Evolutionary conservation across 2,329 filamentous ascomycete genomes (phyloP).

Genomic region (Penicillium sp.): DNA sequence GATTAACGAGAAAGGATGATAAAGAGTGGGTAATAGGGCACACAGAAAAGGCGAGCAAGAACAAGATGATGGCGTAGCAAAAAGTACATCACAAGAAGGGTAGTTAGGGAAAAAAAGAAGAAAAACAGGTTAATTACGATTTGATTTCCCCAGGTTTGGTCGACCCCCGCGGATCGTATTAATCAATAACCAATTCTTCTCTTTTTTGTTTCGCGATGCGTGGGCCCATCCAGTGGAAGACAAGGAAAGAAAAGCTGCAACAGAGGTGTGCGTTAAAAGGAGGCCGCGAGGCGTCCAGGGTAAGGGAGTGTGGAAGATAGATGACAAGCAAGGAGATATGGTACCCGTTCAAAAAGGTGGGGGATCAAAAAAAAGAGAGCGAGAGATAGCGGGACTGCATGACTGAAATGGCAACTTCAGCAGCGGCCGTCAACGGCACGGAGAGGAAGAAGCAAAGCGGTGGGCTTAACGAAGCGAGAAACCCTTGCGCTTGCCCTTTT

Average conservation of each 20-base stretch:
- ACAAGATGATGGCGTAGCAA: constrained; percentile 30
- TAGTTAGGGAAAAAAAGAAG: constrained; percentile 13
- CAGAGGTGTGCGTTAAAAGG: constrained; percentile 21
- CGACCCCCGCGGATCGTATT: constrained; percentile 24
- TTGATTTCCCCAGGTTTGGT: constrained; percentile 10
- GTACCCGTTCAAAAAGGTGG: neutral
- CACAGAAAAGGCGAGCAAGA: constrained; percentile 29
- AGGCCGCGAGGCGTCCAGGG: neutral
- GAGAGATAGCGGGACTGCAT: constrained; percentile 19
- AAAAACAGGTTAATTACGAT: neutral
- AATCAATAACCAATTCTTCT: constrained; percentile 24
- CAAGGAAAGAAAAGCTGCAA: constrained; percentile 7
- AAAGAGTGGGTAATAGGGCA: constrained; percentile 31
- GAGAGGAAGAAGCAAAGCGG: constrained; percentile 12
- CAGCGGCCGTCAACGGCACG: constrained; percentile 23
- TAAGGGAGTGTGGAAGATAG: constrained; percentile 24
- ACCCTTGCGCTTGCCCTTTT: constrained; percentile 98
- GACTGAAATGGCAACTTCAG: constrained; percentile 3
- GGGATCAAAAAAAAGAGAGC: constrained; percentile 17
- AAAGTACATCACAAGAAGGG: constrained; percentile 34
- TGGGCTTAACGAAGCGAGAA: constrained; percentile 87
- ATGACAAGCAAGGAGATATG: constrained; percentile 22
- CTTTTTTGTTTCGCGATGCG: constrained; percentile 23
- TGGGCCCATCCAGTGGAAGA: constrained; percentile 30
- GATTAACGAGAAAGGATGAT: constrained; percentile 17